Evolutionary conservation across 805 yeast species (phyloP).

Genomic region (Saccharomycopsis synnaedendra): DNA sequence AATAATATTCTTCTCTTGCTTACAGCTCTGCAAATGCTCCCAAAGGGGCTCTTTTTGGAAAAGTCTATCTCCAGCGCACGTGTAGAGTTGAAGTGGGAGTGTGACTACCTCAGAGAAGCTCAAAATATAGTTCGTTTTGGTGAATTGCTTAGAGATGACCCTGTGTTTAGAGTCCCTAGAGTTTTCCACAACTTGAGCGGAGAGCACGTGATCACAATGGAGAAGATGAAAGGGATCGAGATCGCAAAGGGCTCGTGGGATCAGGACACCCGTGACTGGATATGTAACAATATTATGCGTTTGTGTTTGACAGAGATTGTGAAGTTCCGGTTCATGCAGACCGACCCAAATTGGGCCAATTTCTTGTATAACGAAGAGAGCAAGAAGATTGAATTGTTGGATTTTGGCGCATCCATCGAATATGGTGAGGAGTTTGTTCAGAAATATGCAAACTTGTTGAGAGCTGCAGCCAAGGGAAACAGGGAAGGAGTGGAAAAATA

Average conservation of each 20-base stretch:
- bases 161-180: conserved; percentile 67
- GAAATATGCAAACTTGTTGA: conserved; percentile 58
- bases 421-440: conserved; percentile 56
- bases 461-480: conserved; percentile 66
- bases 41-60: conserved; percentile 86
- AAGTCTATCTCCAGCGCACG: conserved; percentile 90
- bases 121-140: conserved; percentile 58
- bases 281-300: conserved; percentile 79
- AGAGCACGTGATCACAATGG: conserved; percentile 81
- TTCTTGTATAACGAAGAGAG: conserved; percentile 72
- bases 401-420: conserved; percentile 91
- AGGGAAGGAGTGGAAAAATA: conserved; percentile 48
- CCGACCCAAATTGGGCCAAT: conserved; percentile 99
- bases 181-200: conserved; percentile 73
- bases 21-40: conserved; percentile 78
- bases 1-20: conserved; percentile 72
- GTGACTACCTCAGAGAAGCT: conserved; percentile 90
- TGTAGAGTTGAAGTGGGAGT: conserved; percentile 91
- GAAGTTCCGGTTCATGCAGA: conserved; percentile 84
- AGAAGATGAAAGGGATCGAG: conserved; percentile 72
- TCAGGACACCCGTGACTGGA: conserved; percentile 68
- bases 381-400: conserved; percentile 70
- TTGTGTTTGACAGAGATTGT: conserved; percentile 81
- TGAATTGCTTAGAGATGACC: conserved; percentile 45
- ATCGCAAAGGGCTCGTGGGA: conserved; percentile 66